Conservation (phyloP, 2,329 filamentous ascomycete species). For the Sclerotinia trifoliorum region DNA sequence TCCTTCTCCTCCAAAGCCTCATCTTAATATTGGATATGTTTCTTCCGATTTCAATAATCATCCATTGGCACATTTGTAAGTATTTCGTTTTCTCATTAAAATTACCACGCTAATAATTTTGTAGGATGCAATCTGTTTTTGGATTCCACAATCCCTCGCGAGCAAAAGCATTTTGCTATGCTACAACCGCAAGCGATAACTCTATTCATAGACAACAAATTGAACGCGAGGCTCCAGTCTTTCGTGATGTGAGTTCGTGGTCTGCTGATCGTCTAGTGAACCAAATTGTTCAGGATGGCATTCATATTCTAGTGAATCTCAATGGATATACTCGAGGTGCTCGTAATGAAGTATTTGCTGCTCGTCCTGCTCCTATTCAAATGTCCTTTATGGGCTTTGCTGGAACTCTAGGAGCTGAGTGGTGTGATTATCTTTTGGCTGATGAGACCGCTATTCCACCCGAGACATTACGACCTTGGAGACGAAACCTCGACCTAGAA, state of each 20-base stretch:
- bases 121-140: conserved; percentile 94
- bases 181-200: conserved; percentile 86
- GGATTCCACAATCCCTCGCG: conserved; percentile 75
- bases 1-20: conserved; percentile 75
- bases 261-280: conserved; percentile 77
- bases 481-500: conserved; percentile 70
- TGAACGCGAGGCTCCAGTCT: conserved; percentile 86
- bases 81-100: conserved; percentile 30
- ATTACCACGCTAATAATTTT: conserved; percentile 1
- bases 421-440: conserved; percentile 96
- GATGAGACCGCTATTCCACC: conserved; percentile 83
- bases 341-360: conserved; percentile 96
- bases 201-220: conserved; percentile 91
- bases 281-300: conserved; percentile 82
- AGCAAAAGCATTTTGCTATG: conserved; percentile 89
- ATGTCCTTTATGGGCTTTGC: conserved; percentile 99
- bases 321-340: conserved; percentile 97
- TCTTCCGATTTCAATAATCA: conserved; percentile 99
- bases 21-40: conserved; percentile 90
- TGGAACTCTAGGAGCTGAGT: conserved; percentile 91
- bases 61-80: conserved; percentile 80
- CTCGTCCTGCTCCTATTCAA: conserved; percentile 88
- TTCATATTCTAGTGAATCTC: conserved; percentile 95
- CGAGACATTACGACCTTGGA: conserved; percentile 75
- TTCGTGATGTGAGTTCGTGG: conserved; percentile 86